Base-by-base conservation (phyloP, 2,329 filamentous ascomycete genomes). In the Fusarium sp. region DNA sequence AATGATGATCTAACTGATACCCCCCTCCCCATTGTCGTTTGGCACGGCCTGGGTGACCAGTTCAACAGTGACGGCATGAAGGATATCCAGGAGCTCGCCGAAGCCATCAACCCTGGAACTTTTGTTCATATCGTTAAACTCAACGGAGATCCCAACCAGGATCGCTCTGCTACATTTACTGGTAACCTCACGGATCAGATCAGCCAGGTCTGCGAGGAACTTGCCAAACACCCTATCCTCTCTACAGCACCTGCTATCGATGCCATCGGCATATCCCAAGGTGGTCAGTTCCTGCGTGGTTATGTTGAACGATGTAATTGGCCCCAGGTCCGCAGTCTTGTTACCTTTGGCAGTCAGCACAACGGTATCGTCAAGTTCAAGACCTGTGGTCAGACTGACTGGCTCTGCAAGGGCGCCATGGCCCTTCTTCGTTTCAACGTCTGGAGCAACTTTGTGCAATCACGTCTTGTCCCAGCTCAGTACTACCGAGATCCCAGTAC, bases 221-320 rank as follows among this genome's bases (percentile, higher is more conserved):
- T 98, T 41, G 86, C 91, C 61, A 77, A 85, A 0, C 88, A 97
- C 77, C 91, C 91, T 1, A 92, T 97, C 78, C 87, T 97, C 16
- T 91, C 91, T 58, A 92, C 91, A 8, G 92, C 92, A 1, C 92
- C 92, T 0, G 93, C 91, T 67, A 85, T 97, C 76, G 96, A 98
- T 80, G 95, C 94, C 34, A 82, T 99, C 36, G 96, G 96, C 30
- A 97, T 99, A 83, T 96, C 92, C 15, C 96, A 99, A 80, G 96
- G 96, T 67, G 96, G 96, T 2, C 93, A 97, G 78, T 97, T 99
- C 82, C 86, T 99, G n/a, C 90, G 96, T 62, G 96, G 87, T 26
- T 94, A 97, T 78, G 84, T 97, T 69, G 90, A 99, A 84, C 88
- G 93, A 42, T 99, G 96, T 84, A 96, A 94, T 78, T 75, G 74